Evolutionary conservation across 2,329 filamentous ascomycete species (phyloP).

Genomic region (Purpureocillium lavendulum): DNA sequence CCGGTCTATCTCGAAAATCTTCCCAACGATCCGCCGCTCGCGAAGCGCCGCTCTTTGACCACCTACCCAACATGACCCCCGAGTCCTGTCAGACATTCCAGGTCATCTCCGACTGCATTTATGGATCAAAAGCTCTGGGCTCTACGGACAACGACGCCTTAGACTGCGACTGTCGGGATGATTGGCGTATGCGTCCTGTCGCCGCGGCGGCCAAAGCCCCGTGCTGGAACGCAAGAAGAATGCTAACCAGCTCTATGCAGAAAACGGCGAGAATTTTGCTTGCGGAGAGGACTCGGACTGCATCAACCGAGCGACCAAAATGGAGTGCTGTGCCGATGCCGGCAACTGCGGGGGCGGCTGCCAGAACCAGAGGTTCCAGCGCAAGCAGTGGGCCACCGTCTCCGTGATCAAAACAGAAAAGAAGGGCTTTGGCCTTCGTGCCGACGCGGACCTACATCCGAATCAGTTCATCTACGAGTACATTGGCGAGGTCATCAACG

Average conservation of each 20-base stretch:
- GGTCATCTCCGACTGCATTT: conserved; percentile 76
- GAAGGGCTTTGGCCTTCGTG: conserved; percentile 88
- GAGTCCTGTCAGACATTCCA: conserved; percentile 73
- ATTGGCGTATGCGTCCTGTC: conserved; percentile 69
- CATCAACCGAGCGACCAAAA: conserved; percentile 96
- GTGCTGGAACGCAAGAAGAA: conserved; percentile 1
- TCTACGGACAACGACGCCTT: conserved; percentile 82
- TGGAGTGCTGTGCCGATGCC: conserved; percentile 78
- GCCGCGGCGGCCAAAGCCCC: conserved; percentile 5
- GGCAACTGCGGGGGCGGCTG: conserved; percentile 79
- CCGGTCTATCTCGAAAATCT: conserved; percentile 65
- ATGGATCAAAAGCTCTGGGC: conserved; percentile 85
- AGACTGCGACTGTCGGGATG: conserved; percentile 90
- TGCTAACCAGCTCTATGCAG: conserved; percentile 26
- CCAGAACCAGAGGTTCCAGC: conserved; percentile 92
- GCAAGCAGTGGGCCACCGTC: conserved; percentile 80
- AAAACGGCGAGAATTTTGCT: conserved; percentile 63
- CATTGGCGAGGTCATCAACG: conserved; percentile 95
- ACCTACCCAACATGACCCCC: conserved; percentile 69
- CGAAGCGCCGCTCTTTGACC: conserved; percentile 58
- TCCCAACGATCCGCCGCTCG: conserved; percentile 58
- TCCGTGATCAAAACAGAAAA: conserved; percentile 97
- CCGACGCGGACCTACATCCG: conserved; percentile 66
- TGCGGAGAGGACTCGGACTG: conserved; percentile 96
- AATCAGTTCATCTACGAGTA: conserved; percentile 98